phyloP scores from a whole-genome alignment of 2,329 filamentous ascomycete species.

The Rasamsonia emersonii region DNA sequence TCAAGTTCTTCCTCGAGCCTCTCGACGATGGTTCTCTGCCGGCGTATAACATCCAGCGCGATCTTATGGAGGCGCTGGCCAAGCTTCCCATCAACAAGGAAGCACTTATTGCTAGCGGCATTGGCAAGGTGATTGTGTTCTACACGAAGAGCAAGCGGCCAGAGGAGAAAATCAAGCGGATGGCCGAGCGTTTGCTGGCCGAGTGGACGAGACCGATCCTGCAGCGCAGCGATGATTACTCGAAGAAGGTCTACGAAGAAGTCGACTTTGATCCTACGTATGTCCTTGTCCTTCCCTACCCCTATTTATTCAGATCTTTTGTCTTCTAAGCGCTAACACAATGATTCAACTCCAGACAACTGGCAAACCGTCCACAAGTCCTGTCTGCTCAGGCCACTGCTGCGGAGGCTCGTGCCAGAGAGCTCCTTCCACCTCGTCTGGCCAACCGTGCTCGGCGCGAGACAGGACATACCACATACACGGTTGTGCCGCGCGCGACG shows the following conservation, averaged over 20 bases:
- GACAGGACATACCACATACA: conserved; percentile 52
- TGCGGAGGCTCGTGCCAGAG: conserved; percentile 44
- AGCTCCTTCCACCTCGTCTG: conserved; percentile 44
- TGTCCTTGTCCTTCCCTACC: conserved; percentile 13
- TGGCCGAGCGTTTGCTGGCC: conserved; percentile 82
- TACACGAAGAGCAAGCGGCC: conserved; percentile 93
- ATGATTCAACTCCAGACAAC: conserved; percentile 21
- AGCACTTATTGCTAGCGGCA: conserved; percentile 76
- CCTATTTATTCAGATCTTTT: conserved; percentile 1
- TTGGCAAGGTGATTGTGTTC: conserved; percentile 93
- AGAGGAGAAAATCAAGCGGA: conserved; percentile 80
- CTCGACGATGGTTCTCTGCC: conserved; percentile 88
- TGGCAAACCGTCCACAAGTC: conserved; percentile 22
- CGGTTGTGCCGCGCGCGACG: conserved; percentile 53
- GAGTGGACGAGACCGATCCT: conserved; percentile 95
- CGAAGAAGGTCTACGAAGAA: conserved; percentile 61
- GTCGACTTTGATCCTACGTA: conserved; percentile 52
- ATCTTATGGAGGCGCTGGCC: conserved; percentile 73
- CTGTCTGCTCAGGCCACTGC: conserved; percentile 30
- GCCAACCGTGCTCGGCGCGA: conserved; percentile 53
- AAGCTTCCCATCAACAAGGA: conserved; percentile 87
- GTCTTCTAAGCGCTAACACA: conserved; percentile 11
- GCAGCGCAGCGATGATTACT: conserved; percentile 89
- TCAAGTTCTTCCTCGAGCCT: conserved; percentile 95
- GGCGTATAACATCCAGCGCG: conserved; percentile 94